Evolutionary conservation across 1,139 yeast species (phyloP).

Genomic region (Saccharomyces uvarum): DNA sequence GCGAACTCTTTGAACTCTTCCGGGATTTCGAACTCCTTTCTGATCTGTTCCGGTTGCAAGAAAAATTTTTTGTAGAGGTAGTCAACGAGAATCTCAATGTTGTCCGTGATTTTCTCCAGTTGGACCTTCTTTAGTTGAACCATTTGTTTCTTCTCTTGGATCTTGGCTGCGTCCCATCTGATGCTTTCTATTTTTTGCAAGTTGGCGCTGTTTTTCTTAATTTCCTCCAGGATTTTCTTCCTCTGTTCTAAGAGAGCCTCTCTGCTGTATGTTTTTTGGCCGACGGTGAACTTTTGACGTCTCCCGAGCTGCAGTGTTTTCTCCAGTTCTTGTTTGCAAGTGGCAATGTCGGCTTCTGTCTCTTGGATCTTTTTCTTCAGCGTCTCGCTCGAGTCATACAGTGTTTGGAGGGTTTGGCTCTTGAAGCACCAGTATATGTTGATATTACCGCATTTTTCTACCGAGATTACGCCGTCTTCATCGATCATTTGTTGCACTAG

Average conservation of each 20-base stretch:
- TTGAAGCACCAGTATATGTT: constrained; percentile 50
- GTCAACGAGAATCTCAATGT: constrained; percentile 23
- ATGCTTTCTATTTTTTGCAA: constrained; percentile 8
- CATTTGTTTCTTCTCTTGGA: constrained; percentile 7
- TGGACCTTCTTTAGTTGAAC: constrained; percentile 5
- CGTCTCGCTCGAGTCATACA: constrained; percentile 19
- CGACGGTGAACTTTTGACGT: neutral
- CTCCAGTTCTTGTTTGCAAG: neutral
- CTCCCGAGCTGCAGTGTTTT: constrained; percentile 3
- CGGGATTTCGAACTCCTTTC: constrained; percentile 18
- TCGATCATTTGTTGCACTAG: constrained; percentile 40
- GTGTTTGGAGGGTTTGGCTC: constrained; percentile 32
- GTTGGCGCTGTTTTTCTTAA: constrained; percentile 7
- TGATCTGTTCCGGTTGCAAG: constrained; percentile 14
- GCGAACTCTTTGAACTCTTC: constrained; percentile 19
- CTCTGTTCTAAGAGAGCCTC: constrained; percentile 7
- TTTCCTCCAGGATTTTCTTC: constrained; percentile 6
- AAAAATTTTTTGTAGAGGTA: constrained; percentile 18
- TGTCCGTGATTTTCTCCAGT: constrained; percentile 20
- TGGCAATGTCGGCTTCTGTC: constrained; percentile 10
- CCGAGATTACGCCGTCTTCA: constrained; percentile 40
- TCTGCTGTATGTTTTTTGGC: constrained; percentile 3
- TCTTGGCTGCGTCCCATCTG: constrained; percentile 16
- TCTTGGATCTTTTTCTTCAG: constrained; percentile 10
- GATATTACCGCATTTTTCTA: constrained; percentile 48